Conservation (phyloP, 148 eudicot genomes). For the Chenopodium quinoa region DNA sequence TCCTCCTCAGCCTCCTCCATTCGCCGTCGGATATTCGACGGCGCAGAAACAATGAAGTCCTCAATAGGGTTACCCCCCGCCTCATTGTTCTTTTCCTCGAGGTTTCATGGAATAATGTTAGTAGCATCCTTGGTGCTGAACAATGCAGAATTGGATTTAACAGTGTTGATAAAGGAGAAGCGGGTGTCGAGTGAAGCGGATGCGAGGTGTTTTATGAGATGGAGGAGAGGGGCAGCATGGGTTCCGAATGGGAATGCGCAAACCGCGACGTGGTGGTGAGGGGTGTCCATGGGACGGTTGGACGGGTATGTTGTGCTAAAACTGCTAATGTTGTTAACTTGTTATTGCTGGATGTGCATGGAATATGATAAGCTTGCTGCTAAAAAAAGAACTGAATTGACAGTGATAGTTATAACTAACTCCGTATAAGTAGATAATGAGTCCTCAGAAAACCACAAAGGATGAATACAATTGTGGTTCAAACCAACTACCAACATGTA, state of each 20-base stretch:
- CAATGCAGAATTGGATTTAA: constrained; percentile 23
- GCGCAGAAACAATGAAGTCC: constrained; percentile 31
- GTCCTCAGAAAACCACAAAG: too few relatives aligned
- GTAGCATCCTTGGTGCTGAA: constrained; percentile 1
- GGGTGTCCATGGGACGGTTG: not conserved
- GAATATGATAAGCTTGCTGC: too few relatives aligned
- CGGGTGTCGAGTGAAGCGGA: constrained; percentile 29
- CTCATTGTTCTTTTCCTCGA: constrained; percentile 21
- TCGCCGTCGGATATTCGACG: constrained; percentile 23
- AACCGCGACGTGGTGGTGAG: constrained; percentile 43
- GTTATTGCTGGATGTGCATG: too few relatives aligned
- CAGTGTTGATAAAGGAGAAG: constrained; percentile 46
- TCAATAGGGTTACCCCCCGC: constrained; percentile 27
- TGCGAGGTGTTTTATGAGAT: constrained; percentile 40
- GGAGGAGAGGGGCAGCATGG: constrained; percentile 48
- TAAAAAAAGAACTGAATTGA: too few relatives aligned
- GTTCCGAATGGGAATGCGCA: constrained; percentile 61
- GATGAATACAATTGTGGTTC: too few relatives aligned
- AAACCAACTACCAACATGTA: too few relatives aligned
- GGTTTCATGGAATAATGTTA: constrained; percentile 28
- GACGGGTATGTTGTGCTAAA: too few relatives aligned
- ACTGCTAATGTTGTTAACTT: too few relatives aligned
- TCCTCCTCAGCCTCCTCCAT: constrained; percentile 40
- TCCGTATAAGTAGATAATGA: too few relatives aligned
- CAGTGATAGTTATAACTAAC: too few relatives aligned